Base-by-base conservation (phyloP, 2,329 filamentous ascomycete species). In the Paecilomyces dactylethromorphus region DNA sequence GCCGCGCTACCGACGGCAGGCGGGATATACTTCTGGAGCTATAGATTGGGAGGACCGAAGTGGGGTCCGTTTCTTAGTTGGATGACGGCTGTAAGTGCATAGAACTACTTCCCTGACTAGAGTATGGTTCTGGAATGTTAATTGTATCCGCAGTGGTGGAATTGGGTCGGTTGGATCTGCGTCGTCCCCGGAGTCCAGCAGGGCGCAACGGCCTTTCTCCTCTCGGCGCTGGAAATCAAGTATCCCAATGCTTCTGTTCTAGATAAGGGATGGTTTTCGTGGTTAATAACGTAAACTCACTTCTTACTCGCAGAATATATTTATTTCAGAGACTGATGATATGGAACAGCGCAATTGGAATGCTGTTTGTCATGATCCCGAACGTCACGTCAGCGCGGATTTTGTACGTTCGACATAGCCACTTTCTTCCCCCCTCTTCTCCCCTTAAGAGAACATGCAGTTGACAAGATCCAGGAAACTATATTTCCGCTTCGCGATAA, bases 181-280 rank as follows among this genome's bases (percentile, higher is more conserved):
- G 69, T 75, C n/a, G 73, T 76, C 0, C 75, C 74, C 1, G 75
- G 73, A 7, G 71, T 75, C 2, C 73, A 75, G 60, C 74, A 76
- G 62, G 75, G 74, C 6, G 60, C 70, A 1, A 76, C 74, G 8
- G 75, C 75, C 56, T 76, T 77, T 60, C 64, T 77, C 15, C 65
- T 77, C n/a, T 68, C 69, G 18, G 73, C 71, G n/a, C 65, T 76
- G 18, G 66, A 74, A 62, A 73, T 76, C 62, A 63, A 68, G 54
- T 75, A 76, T 61, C 74, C 74, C 3, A 62, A 71, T 53, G 63
- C 67, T 0, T 59, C 64, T 15, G 63, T 75, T 3, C 59, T 77
- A 18, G 56, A 49, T 29, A 66, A 74, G 56, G 74, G 73, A 24
- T 77, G 74, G 72, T 74, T 76, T 58, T 60, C 65, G 7, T 75